A percentile compares a stretch with the other conserved stretches of the same genome.
Evolutionary conservation across 495 filamentous ascomycete genomes (phyloP).

Genomic region (Penicillium pulvis): DNA sequence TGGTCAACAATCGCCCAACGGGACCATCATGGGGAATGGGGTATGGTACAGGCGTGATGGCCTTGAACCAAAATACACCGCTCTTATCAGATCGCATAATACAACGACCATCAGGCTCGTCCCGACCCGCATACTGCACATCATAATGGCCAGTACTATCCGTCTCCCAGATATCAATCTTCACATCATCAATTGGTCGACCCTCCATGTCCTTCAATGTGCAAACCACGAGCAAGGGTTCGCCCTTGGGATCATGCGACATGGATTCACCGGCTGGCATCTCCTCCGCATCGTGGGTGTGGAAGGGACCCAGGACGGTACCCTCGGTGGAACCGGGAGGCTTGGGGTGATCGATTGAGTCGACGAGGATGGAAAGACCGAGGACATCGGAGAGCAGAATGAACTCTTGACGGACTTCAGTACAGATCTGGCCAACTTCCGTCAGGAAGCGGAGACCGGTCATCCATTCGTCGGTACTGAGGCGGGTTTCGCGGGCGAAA

Average conservation of each 20-base stretch:
- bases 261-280: conserved; percentile 66
- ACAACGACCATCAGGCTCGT: conserved; percentile 77
- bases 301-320: conserved; percentile 90
- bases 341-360: conserved; percentile 91
- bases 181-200: conserved; percentile 66
- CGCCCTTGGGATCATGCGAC: conserved; percentile 60
- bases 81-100: conserved; percentile 70
- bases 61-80: conserved; percentile 86
- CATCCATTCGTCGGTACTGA: conserved; percentile 83
- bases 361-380: conserved; percentile 86
- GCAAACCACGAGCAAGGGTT: conserved; percentile 75
- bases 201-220: conserved; percentile 70
- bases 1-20: conserved; percentile 74
- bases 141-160: conserved; percentile 87
- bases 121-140: conserved; percentile 74
- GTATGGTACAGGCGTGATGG: conserved; percentile 84
- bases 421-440: conserved; percentile 71
- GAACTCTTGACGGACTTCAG: conserved; percentile 81
- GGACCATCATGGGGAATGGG: conserved; percentile 90
- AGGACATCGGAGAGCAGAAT: conserved; percentile 92
- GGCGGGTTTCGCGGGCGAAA: conserved; percentile 77
- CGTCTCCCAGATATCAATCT: conserved; percentile 94
- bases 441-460: conserved; percentile 69
- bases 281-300: conserved; percentile 81
- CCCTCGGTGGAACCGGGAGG: conserved; percentile 75